Percentiles rank a stretch among this genome's conserved stretches.
Conservation (phyloP, 176 grass and related monocot species). For the Ampelocalamus luodianensis region DNA sequence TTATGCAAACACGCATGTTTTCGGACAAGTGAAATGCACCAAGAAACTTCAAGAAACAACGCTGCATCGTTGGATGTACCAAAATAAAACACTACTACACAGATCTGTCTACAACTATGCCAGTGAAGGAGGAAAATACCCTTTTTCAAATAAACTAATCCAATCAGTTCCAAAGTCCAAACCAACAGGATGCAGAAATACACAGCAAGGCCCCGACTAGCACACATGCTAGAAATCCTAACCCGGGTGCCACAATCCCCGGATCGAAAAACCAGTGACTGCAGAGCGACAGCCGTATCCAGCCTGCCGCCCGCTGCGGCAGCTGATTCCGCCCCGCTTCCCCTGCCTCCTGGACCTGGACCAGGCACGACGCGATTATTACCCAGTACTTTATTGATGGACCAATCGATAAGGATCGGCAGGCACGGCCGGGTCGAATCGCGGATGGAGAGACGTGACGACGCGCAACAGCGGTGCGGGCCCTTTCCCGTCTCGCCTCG, state of each 20-base stretch:
- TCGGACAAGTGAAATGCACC: too few relatives aligned
- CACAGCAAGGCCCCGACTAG: background rate
- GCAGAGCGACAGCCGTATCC: slow-evolving; percentile 36
- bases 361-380: background rate
- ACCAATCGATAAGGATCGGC: background rate
- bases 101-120: background rate
- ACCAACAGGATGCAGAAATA: background rate
- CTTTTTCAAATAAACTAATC: background rate
- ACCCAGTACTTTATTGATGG: too few relatives aligned
- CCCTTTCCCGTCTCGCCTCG: background rate
- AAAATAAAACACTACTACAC: too few relatives aligned
- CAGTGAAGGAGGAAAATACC: background rate
- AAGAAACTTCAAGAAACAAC: too few relatives aligned
- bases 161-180: background rate
- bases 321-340: slow-evolving; percentile 3
- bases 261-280: background rate
- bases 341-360: background rate
- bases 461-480: background rate
- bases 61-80: too few relatives aligned
- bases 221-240: background rate
- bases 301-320: background rate
- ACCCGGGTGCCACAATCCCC: background rate
- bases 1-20: too few relatives aligned
- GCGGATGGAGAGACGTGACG: background rate
- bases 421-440: background rate